phyloP scores from a whole-genome alignment of 1,284 basidiomycete genomes.

The Retiboletus fuscus region DNA sequence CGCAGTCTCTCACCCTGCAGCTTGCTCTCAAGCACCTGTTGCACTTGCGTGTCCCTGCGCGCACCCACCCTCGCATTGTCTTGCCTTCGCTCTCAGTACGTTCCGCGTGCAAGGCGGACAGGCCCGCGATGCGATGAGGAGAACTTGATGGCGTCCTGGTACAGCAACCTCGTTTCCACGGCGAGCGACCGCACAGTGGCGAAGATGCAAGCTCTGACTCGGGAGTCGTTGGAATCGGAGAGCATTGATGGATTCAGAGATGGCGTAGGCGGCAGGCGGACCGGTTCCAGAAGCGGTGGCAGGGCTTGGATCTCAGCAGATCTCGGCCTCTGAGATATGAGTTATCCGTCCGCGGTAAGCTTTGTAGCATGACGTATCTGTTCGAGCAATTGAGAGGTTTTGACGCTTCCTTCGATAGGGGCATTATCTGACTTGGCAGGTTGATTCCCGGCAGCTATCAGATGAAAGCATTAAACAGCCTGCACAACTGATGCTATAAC shows the following conservation, averaged over 20 bases:
- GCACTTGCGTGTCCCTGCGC: conserved; percentile 81
- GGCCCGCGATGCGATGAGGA: conserved; percentile 87
- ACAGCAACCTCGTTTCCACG: conserved; percentile 84
- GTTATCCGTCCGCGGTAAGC: conserved; percentile 85
- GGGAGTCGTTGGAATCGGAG: conserved; percentile 73
- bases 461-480: not conserved
- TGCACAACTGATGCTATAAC: not conserved
- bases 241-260: conserved; percentile 69
- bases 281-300: conserved; percentile 67
- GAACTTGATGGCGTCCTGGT: conserved; percentile 85
- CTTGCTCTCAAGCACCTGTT: conserved; percentile 83
- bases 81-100: conserved; percentile 56
- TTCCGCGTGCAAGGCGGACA: conserved; percentile 70
- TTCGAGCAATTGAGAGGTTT: conserved; percentile 87
- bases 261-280: conserved; percentile 65
- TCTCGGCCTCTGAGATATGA: conserved; percentile 91
- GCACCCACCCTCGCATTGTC: conserved; percentile 69
- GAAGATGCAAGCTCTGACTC: conserved; percentile 61
- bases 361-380: conserved; percentile 63
- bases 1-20: conserved; percentile 78
- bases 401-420: conserved; percentile 80
- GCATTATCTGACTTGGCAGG: conserved; percentile 70
- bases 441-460: conserved; percentile 61
- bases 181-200: conserved; percentile 73
- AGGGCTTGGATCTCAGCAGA: conserved; percentile 82